Evolutionary conservation across 2,329 filamentous ascomycete species (phyloP), one percentile per base, ranked within the genome.

Genomic region (Aspergillus oerlinghausenensis): DNA sequence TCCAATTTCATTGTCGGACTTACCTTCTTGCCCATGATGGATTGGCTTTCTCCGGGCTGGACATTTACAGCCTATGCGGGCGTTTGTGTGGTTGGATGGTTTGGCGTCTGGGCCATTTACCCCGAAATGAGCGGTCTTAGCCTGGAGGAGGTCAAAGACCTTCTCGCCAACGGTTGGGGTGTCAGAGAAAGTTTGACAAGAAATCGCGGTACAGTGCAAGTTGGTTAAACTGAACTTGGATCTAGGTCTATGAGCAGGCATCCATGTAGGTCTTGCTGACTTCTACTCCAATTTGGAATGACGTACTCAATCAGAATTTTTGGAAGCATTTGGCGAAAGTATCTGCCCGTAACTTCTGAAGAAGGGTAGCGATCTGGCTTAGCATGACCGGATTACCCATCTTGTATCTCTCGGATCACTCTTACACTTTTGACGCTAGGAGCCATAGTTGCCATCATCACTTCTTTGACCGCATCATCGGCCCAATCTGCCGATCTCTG

Each of bases 21-120:
- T 59, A 94, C 90, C 0, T 97, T 97, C 67, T 70, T 97, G 65
- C 91, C 91, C 0, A 82, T 97, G 79, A 92, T 96, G 88, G 85
- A 92, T 59, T 73, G 79, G 9, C 69, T 96, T 61, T 88, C 84
- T 5, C 88, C 91, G 0, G 79, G 82, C 6, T 88, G 85, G 78
- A 95, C 92, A 0, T 97, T 97, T 77, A 81, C 84, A 0, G 72
- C 88, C n/a, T 97, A 97, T 74, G 88, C 88, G 0, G 65, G 71
- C 0, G 77, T 97, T 1, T 96, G 92, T 61, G 62, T 61, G 4
- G 49, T 68, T 47, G 90, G 90, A 0, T 94, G 89, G 81, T 67
- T 80, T 23, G 76, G 81, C 6, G 81, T 95, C 10, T 91, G 86
- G 82, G 73, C 72, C 28, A 88, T 92, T 40, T 96, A 96, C 74